phyloP scores from a whole-genome alignment of 768 basidiomycete genomes.

The Amanita jacksonii region DNA sequence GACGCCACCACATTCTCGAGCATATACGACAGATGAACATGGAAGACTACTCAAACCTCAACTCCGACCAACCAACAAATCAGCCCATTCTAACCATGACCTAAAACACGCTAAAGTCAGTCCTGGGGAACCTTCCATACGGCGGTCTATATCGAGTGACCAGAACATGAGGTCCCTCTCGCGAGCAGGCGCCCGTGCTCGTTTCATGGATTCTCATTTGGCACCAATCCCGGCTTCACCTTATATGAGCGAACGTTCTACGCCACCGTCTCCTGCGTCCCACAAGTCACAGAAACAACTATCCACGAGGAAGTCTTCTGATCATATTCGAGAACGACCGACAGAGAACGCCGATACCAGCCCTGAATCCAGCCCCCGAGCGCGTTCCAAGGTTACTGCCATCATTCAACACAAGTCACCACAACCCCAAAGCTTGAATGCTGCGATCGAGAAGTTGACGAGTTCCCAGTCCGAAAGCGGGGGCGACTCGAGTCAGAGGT shows the following conservation, averaged over 20 bases:
- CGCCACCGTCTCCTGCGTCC: slow-evolving; percentile 41
- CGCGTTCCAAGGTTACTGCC: slow-evolving; percentile 44
- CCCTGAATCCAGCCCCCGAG: slow-evolving; percentile 33
- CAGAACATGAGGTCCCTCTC: slow-evolving; percentile 11
- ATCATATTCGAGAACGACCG: slow-evolving; percentile 12
- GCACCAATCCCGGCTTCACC: slow-evolving; percentile 66
- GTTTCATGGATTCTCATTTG: slow-evolving; percentile 30
- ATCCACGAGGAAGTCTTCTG: slow-evolving; percentile 22
- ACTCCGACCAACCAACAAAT: slow-evolving; percentile 19
- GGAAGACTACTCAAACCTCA: slow-evolving; percentile 14
- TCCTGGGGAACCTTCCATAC: slow-evolving; percentile 14
- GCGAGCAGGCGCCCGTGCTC: not conserved
- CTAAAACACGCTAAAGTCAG: not conserved
- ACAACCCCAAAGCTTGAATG: slow-evolving; percentile 61
- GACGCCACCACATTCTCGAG: slow-evolving; percentile 23
- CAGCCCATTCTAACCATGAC: not conserved
- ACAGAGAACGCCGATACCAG: slow-evolving; percentile 12
- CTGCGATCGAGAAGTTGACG: slow-evolving; percentile 58
- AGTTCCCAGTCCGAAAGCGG: slow-evolving; percentile 33
- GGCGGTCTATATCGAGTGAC: slow-evolving; percentile 23
- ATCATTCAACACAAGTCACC: slow-evolving; percentile 45
- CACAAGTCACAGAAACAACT: not conserved
- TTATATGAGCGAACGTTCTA: slow-evolving; percentile 50
- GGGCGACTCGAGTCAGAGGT: slow-evolving; percentile 19
- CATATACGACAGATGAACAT: slow-evolving; percentile 27